Conservation (phyloP, 768 basidiomycete species). For the Plicaturopsis crispa region DNA sequence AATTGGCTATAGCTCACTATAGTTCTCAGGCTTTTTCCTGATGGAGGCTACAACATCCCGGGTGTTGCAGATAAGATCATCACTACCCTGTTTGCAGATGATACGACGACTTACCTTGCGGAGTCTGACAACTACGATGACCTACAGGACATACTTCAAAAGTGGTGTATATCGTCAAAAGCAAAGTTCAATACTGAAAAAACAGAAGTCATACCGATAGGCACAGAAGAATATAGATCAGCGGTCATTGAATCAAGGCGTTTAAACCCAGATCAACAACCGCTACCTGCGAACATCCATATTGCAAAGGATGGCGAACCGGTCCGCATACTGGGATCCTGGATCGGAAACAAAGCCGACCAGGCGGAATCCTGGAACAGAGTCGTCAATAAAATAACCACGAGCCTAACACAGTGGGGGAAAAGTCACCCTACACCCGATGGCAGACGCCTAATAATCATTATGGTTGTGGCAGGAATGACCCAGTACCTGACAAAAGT, state of each 20-base stretch:
- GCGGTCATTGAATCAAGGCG: background rate
- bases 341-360: conserved; percentile 7
- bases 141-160: conserved; percentile 3
- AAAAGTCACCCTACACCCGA: conserved; percentile 9
- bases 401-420: conserved; percentile 4
- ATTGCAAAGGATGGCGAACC: conserved; percentile 8
- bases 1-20: no score
- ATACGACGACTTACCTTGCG: conserved; percentile 15
- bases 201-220: conserved; percentile 16
- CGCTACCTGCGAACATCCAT: conserved; percentile 4
- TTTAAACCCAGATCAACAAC: background rate
- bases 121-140: background rate
- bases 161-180: conserved; percentile 6
- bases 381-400: conserved; percentile 3
- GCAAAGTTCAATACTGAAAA: conserved; percentile 16
- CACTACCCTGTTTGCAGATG: conserved; percentile 18
- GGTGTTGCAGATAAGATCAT: conserved; percentile 5
- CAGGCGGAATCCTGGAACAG: conserved; percentile 4
- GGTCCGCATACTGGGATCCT: conserved; percentile 7
- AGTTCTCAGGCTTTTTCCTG: no score
- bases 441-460: conserved; percentile 6
- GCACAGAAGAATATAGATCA: conserved; percentile 6
- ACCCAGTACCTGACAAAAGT: conserved; percentile 13
- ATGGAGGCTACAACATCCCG: conserved; percentile 14
- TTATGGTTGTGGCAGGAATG: conserved; percentile 11